Percentiles rank a stretch among this genome's conserved stretches.
Conservation (phyloP, 108 stramenopile species). For the Cylindrotheca closterium region DNA sequence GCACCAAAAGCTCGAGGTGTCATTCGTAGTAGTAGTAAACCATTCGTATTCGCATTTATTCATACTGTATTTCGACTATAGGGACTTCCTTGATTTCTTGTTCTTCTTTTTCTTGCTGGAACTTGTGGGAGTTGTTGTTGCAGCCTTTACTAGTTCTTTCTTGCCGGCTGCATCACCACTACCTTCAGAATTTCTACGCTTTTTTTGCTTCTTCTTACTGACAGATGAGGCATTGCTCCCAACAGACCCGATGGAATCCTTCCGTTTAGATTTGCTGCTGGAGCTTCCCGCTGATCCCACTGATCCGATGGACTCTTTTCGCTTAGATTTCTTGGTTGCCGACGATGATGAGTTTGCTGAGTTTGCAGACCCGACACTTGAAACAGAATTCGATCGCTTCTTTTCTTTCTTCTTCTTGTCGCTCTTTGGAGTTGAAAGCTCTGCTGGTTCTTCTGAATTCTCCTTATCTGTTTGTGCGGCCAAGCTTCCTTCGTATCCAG, state of each 20-base stretch:
- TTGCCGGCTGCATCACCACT: too few species aligned
- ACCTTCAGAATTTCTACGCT: background rate
- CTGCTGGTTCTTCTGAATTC: conserved; percentile 4
- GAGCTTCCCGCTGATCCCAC: conserved; percentile 1
- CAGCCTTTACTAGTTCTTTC: too few species aligned
- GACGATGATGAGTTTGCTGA: background rate
- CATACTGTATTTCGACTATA: too few species aligned
- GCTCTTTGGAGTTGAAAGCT: background rate
- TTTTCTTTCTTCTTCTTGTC: conserved; percentile 10
- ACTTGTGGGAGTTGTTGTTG: too few species aligned
- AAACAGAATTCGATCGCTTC: background rate
- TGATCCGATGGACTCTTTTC: conserved; percentile 22
- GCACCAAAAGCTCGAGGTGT: too few species aligned
- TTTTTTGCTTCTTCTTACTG: conserved; percentile 10
- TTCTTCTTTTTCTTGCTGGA: too few species aligned
- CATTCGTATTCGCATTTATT: too few species aligned
- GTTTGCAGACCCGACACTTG: background rate
- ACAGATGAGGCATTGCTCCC: conserved; percentile 7
- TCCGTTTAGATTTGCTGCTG: conserved; percentile 9
- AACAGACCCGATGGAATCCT: conserved; percentile 17
- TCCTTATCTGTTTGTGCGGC: conserved; percentile 17
- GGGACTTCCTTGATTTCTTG: too few species aligned
- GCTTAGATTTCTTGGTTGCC: conserved; percentile 20
- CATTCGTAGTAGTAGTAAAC: too few species aligned
- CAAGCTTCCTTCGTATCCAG: conserved; percentile 67